Conservation (phyloP, 73 alveolate genomes). For the Halteria grandinella region DNA sequence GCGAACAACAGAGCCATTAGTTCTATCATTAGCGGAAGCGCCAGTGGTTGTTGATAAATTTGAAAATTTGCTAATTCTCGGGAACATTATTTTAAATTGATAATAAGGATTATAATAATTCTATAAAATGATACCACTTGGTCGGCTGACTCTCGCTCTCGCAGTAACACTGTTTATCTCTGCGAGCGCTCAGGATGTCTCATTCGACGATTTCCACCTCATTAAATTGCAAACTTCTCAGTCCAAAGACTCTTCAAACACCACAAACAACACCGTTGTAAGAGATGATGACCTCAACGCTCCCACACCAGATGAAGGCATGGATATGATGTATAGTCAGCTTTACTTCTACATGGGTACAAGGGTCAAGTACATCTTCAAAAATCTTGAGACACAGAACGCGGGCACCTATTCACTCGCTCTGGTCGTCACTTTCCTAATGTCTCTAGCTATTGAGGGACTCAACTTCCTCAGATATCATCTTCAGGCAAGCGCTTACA, state of each 20-base stretch:
- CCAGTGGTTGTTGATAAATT: neutral
- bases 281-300: too few species aligned
- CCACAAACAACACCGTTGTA: too few species aligned
- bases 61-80: slow-evolving; percentile 25
- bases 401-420: slow-evolving; percentile 36
- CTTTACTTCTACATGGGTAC: slow-evolving; percentile 50
- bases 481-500: slow-evolving; percentile 36
- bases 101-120: neutral
- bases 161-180: too few species aligned
- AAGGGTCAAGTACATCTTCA: slow-evolving; percentile 22
- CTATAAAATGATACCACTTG: too few species aligned
- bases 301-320: too few species aligned
- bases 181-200: too few species aligned
- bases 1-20: neutral
- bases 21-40: neutral
- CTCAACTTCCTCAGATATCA: slow-evolving; percentile 34
- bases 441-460: slow-evolving; percentile 47
- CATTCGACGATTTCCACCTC: too few species aligned
- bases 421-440: slow-evolving; percentile 36
- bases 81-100: slow-evolving; percentile 19
- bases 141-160: too few species aligned
- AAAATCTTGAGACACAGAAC: slow-evolving; percentile 18
- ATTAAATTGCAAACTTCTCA: too few species aligned
- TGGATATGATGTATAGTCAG: slow-evolving; percentile 56
- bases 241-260: too few species aligned